These are phyloP conservation scores for Dendrobium nobile DNA, from an alignment of 106 monocot genomes.

Conservation along the genomic window DNA sequence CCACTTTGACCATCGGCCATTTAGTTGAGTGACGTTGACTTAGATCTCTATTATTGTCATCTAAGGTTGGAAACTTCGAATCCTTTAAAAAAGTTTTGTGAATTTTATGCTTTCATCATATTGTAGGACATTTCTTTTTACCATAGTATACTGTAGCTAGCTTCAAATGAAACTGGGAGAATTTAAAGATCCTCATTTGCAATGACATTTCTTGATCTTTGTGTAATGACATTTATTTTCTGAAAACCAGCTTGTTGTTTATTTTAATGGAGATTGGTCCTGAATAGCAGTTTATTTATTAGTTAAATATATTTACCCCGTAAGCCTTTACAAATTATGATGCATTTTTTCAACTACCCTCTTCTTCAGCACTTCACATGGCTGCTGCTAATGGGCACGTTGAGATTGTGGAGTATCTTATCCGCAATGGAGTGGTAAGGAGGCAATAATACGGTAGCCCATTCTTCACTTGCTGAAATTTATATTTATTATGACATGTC, in stretches of 20 bases:
- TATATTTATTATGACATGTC: not conserved
- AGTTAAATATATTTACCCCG: not conserved
- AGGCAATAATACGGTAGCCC: not conserved
- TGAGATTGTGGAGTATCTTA: conserved; percentile 76
- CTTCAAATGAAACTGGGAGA: not conserved
- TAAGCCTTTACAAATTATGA: conserved; percentile 4
- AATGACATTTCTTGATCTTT: not conserved
- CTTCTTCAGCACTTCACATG: conserved; percentile 89
- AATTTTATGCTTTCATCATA: not conserved
- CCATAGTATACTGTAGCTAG: not conserved
- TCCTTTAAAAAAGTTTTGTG: not conserved
- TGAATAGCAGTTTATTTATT: not conserved
- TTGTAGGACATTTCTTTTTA: not conserved
- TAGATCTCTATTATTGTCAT: not conserved
- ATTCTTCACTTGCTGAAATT: not conserved
- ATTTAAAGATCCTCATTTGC: not conserved
- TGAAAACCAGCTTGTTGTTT: not conserved
- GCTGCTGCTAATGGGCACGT: conserved; percentile 96
- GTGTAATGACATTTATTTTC: not conserved
- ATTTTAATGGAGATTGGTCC: not conserved
- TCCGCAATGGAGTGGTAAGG: conserved; percentile 75
- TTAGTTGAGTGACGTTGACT: not conserved
- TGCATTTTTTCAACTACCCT: not conserved
- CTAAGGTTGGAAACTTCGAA: not conserved
- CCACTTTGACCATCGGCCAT: not conserved